These are phyloP conservation scores for Pleodorina starrii DNA, from an alignment of 139 green algal genomes.

Conservation along the genomic window DNA sequence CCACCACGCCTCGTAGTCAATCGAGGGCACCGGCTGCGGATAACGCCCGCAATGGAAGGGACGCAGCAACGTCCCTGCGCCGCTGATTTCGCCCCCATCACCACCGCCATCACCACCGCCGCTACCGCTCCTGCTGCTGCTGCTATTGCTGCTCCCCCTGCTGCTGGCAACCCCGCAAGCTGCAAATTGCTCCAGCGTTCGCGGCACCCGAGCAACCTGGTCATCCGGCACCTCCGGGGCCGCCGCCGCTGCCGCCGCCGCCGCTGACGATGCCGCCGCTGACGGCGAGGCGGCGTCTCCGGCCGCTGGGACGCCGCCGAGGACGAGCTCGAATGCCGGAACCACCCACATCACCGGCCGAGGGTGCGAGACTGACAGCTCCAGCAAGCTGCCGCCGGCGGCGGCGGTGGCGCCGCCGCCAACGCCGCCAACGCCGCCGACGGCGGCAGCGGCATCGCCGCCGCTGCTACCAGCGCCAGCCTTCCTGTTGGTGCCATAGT, in stretches of 20 bases:
- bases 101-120: too few species aligned
- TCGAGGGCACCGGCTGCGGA: conserved; percentile 18
- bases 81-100: too few species aligned
- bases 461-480: neutral
- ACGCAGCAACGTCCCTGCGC: too few species aligned
- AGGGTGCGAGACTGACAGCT: neutral
- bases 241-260: neutral
- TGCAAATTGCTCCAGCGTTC: conserved; percentile 1
- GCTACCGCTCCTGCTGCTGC: too few species aligned
- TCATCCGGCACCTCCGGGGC: neutral
- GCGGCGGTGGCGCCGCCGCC: neutral
- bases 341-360: conserved; percentile 34
- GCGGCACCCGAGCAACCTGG: neutral
- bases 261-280: neutral
- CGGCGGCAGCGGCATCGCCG: neutral
- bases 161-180: neutral
- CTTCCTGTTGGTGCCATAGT: neutral
- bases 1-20: conserved; percentile 8
- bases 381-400: neutral
- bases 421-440: neutral
- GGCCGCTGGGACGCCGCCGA: too few species aligned
- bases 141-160: too few species aligned
- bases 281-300: neutral
- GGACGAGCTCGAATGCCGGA: conserved; percentile 33
- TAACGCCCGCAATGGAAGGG: conserved; percentile 35